These are phyloP conservation scores for Phylloporus scabripes DNA, from an alignment of 768 basidiomycete genomes.

Conservation along the genomic window DNA sequence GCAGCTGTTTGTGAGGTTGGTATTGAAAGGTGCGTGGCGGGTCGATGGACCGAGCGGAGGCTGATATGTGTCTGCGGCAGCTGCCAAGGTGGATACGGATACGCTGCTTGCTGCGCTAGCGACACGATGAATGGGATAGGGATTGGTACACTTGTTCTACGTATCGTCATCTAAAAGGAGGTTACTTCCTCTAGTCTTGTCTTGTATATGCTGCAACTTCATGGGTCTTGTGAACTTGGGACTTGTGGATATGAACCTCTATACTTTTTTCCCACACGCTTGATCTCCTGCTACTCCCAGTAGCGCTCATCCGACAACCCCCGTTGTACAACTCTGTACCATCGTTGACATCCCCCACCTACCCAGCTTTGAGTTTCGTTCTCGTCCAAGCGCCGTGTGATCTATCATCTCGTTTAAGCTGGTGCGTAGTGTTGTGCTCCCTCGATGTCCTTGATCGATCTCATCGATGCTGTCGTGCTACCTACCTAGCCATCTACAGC, in stretches of 20 bases:
- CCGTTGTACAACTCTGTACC: too few relatives aligned
- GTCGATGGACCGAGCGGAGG: neutral
- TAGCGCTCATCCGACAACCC: too few relatives aligned
- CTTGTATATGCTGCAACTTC: neutral
- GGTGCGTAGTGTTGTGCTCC: too few relatives aligned
- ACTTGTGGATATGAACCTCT: neutral
- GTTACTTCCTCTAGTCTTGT: neutral
- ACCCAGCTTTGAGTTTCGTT: too few relatives aligned
- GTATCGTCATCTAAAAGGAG: constrained; percentile 1
- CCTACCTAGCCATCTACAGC: too few relatives aligned
- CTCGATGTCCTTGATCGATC: too few relatives aligned
- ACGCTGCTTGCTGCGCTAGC: constrained; percentile 55
- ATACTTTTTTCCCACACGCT: too few relatives aligned
- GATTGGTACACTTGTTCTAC: neutral
- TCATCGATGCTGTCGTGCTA: too few relatives aligned
- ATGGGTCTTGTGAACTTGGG: neutral
- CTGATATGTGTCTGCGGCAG: constrained; percentile 27
- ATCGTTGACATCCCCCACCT: too few relatives aligned
- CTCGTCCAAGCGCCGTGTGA: too few relatives aligned
- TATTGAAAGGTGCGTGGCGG: constrained; percentile 62
- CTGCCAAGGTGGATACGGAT: constrained; percentile 62
- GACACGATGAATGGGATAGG: constrained; percentile 24
- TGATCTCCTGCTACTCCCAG: too few relatives aligned
- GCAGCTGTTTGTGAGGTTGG: constrained; percentile 57
- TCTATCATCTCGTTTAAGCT: too few relatives aligned